Evolutionary conservation across 805 yeast genomes (phyloP), one percentile per base, ranked within the genome.

Genomic region (Zygosaccharomyces siamensis): DNA sequence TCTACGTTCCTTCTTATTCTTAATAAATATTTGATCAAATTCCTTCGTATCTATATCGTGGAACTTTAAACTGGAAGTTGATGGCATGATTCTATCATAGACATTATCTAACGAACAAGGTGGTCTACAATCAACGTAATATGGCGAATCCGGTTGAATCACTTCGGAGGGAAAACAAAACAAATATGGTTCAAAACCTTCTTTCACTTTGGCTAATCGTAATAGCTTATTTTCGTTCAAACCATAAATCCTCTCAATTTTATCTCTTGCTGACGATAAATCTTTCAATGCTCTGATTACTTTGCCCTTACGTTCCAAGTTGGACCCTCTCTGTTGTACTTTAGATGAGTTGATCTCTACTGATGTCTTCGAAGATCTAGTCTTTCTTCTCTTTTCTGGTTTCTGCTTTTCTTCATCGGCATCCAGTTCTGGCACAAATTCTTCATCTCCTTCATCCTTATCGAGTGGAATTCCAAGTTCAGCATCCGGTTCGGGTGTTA

Each of bases 241-340:
- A 0, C 90, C 90, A 59, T 73, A 81, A 43, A 76, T 57, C 37
- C 74, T 63, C 31, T 59, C 61, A 35, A 74, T 55, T 42, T 75
- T 70, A 31, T 75, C 80, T 41, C 70, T 71, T 11, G 76, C 61
- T 5, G 72, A 64, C 3, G 73, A 68, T 11, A 68, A 43, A 35
- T 66, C 68, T 43, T 63, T 68, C 26, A 64, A 30, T 20, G 57
- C 58, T 36, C 70, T 57, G 4, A 66, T 47, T 16, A 55, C 51
- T 16, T 64, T 51, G 3, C 51, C 55, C 37, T 59, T 61, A 18
- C 55, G 43, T 8, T 52, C 62, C 4, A 56, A 50, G 32, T 54
- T 58, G 6, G 62, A 50, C 1, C 52, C 45, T 7, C 56, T 50
- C 20, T 41, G 36, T 3, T 30, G 33, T 24, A 38, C 37, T 43